phyloP scores from a whole-genome alignment of 75 land plant genomes.

The Adiantum capillusveneris region DNA sequence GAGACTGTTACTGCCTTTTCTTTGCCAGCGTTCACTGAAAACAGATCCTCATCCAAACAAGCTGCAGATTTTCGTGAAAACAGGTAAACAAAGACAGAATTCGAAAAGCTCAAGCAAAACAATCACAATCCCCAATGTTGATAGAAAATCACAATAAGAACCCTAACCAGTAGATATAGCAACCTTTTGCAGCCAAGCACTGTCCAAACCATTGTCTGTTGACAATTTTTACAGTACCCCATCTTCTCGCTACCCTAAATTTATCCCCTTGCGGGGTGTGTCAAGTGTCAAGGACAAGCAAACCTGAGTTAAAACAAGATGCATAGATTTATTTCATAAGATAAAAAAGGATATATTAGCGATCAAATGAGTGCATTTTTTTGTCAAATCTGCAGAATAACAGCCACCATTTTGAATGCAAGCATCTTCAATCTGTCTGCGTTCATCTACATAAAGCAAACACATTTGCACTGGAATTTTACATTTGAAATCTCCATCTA shows the following conservation, averaged over 20 bases:
- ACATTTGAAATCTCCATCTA: background rate
- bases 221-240: conserved; percentile 85
- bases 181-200: conserved; percentile 69
- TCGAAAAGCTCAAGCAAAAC: no score
- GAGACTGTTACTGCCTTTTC: conserved; percentile 2
- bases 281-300: conserved; percentile 3
- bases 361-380: conserved; percentile 84
- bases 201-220: conserved; percentile 63
- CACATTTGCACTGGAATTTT: background rate
- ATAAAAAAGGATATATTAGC: conserved; percentile 78
- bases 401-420: conserved; percentile 61
- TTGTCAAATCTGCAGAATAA: conserved; percentile 80
- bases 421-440: conserved; percentile 54
- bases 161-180: no score
- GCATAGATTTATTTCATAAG: no score
- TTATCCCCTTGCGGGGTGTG: conserved; percentile 83
- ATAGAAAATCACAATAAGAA: no score
- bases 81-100: background rate
- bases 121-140: no score
- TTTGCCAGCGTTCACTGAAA: conserved; percentile 40
- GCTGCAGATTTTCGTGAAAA: conserved; percentile 30
- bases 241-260: conserved; percentile 60
- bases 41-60: conserved; percentile 74
- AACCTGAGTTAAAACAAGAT: background rate
- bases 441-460: conserved; percentile 45